Evolutionary conservation across 106 monocot genomes (phyloP), one percentile per base, ranked within the genome.

Genomic region (Agapanthus africanus): DNA sequence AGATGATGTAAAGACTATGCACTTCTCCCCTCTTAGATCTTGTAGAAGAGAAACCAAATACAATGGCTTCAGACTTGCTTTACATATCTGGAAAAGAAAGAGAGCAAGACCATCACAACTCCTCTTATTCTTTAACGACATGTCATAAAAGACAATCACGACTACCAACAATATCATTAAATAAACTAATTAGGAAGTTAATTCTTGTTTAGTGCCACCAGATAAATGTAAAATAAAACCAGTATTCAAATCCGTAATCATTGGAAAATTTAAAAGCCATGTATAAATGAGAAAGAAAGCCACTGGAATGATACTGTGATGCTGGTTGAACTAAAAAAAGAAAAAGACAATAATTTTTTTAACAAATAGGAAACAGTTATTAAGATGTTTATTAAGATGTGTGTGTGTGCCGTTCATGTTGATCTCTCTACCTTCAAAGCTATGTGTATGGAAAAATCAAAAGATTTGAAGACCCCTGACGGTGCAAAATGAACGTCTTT

Each of bases 1-100:
- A 33, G 91, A 91, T 34, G 91, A 88, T 40, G 95, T 95, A 78
- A 95, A 95, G 25, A 95, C 85, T 25, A 95, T 69, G 52, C 81
- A 86, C 66, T 95, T 95, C 67, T 95, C 88, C 23, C 80, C 88
- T 59, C 25, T 74, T 56, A 88, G 69, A 54, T 75, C 77, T 71
- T 88, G 72, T 37, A 95, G 73, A 78, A 95, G 91, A 61, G 86
- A 83, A 75, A 88, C 77, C 39, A 95, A 68, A 78, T 82, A 74
- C 21, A 91, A 38, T 25, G 91, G 83, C 71, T 95, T 95, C 59
- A 83, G 62, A 39, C 87, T 85, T 32, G 95, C 84, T 56, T 79
- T 77, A 74, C 88, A 95, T 27, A 91, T 73, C 95, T 95, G 82
- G 67, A 79, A 52, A 38, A 33, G 62, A 47, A 2, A 47, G 44